phyloP scores from a whole-genome alignment of 768 basidiomycete species.

The Leucocoprinus sp. region DNA sequence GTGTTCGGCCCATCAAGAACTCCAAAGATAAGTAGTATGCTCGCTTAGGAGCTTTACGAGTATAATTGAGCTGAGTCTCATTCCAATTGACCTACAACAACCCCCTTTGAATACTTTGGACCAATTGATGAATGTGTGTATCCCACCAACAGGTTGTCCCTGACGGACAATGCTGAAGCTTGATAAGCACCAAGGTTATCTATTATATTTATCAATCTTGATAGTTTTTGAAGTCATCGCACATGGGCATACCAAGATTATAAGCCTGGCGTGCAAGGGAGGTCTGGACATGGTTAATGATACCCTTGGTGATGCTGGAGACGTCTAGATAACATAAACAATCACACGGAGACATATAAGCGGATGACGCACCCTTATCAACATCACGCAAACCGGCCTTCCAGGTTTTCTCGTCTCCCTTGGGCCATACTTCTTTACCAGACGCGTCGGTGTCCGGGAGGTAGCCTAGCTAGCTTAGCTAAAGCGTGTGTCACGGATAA shows the following conservation, averaged over 20 bases:
- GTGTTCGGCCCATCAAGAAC: constrained; percentile 79
- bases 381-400: constrained; percentile 50
- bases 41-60: constrained; percentile 78
- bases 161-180: constrained; percentile 78
- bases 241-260: constrained; percentile 54
- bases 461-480: constrained; percentile 43
- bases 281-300: constrained; percentile 81
- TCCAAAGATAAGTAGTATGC: constrained; percentile 96
- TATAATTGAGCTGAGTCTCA: constrained; percentile 66
- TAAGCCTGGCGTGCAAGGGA: constrained; percentile 86
- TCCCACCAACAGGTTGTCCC: constrained; percentile 78
- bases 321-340: constrained; percentile 34
- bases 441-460: constrained; percentile 66
- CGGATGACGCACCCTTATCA: constrained; percentile 47
- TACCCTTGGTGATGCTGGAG: constrained; percentile 55
- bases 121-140: constrained; percentile 6
- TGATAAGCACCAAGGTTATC: constrained; percentile 86
- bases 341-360: constrained; percentile 7
- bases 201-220: constrained; percentile 15
- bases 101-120: constrained; percentile 1
- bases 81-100: constrained; percentile 70
- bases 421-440: constrained; percentile 82
- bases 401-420: constrained; percentile 71
- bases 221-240: not conserved
- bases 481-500: not conserved